phyloP scores from a whole-genome alignment of 1,284 basidiomycete genomes.

The Mycena sp. region DNA sequence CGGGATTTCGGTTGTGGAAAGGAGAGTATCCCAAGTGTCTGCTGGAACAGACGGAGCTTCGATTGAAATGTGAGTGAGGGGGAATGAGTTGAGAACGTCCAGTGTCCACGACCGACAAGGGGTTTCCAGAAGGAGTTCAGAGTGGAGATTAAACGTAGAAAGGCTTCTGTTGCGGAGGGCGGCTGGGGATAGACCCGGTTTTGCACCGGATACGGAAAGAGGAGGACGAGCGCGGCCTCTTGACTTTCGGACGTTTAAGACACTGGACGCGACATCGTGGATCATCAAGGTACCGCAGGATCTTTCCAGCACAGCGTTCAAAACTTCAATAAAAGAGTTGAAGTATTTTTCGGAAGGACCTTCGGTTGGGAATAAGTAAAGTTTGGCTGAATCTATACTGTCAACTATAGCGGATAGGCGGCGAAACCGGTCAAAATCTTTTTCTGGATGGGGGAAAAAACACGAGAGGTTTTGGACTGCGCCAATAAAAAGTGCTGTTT shows the following conservation, averaged over 20 bases:
- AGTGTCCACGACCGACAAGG: constrained; percentile 24
- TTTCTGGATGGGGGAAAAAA: constrained; percentile 1
- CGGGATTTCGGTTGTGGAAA: constrained; percentile 23
- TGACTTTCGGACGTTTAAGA: background rate
- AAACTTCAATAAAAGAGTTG: background rate
- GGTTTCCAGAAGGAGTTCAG: constrained; percentile 15
- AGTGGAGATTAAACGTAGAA: constrained; percentile 21
- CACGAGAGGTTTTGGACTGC: constrained; percentile 13
- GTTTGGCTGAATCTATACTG: constrained; percentile 12
- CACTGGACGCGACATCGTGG: background rate
- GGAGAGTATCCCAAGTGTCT: background rate
- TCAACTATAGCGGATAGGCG: constrained; percentile 12
- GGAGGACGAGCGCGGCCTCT: background rate
- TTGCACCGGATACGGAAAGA: background rate
- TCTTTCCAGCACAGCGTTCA: constrained; percentile 24
- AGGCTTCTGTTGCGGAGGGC: constrained; percentile 17
- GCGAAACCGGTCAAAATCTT: constrained; percentile 17
- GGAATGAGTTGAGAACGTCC: constrained; percentile 27
- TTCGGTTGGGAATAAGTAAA: constrained; percentile 1
- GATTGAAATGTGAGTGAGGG: constrained; percentile 16
- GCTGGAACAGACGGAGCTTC: constrained; percentile 7
- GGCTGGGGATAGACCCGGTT: constrained; percentile 11
- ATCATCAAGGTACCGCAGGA: constrained; percentile 16
- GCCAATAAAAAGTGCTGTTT: constrained; percentile 20
- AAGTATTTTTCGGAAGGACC: background rate